Base-by-base conservation (phyloP, 2,329 filamentous ascomycete genomes). In the Arthrobotrys iridis region DNA sequence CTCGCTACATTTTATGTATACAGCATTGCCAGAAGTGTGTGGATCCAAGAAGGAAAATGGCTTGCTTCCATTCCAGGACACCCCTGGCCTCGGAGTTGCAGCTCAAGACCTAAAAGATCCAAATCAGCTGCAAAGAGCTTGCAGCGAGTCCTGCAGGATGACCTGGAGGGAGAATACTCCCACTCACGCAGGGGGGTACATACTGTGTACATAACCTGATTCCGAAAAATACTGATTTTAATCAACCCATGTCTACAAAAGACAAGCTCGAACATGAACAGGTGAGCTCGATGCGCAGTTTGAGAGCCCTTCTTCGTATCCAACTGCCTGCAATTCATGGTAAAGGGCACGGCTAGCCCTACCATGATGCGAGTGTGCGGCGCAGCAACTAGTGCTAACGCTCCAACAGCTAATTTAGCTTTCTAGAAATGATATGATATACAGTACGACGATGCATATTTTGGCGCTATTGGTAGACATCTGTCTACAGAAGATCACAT, bases 251-350 rank as follows among this genome's bases (percentile, higher is more conserved):
- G 63, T 67, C 48, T 67, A 67, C 62, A 46, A 18, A 41, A 11
- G 40, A 50, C 26, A 41, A 33, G 28, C 35, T 37, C 68, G 33
- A 59, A 67, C 50, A 55, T 55, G 28, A 55, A 57, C 20, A 66
- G 67, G 59, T 66, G 68, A 73, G 68, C 60, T 73, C 60, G 68
- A 73, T 73, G 60, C 60, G 26, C 50, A 59, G 59, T 73, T 65
- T 65, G 50, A 18, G 50, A 55, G 50, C 50, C 50, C 46, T 52
- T 57, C 43, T 71, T 73, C 68, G 68, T 65, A 65, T 73, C 68
- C 68, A 60, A 65, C 68, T 73, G 59, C 58, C 65, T 55, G 26
- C 37, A 41, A 65, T 11, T 46, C 50, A 48, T 67, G n/a, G 57
- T 15, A 18, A 64, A 20, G 41, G 68, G 52, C 68, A 65, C 60